These are phyloP conservation scores for Elsinoe necatrix DNA, from an alignment of 2,329 filamentous ascomycete species.

Conservation along the genomic window DNA sequence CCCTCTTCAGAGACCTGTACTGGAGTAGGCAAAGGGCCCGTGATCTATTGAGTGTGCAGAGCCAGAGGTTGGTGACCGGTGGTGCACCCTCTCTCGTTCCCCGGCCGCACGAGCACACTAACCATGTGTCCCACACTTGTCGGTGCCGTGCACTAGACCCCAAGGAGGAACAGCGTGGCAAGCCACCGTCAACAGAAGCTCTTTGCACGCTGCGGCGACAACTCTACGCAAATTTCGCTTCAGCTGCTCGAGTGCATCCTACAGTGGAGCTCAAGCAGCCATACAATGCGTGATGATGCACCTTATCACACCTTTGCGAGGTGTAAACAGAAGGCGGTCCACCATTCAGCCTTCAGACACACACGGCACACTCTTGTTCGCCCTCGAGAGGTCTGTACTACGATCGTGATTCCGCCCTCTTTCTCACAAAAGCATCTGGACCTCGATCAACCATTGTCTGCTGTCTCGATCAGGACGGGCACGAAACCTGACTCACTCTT, in stretches of 20 bases:
- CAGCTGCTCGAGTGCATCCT: slow-evolving; percentile 13
- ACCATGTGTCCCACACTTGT: neutral
- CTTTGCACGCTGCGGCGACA: neutral
- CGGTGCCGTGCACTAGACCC: neutral
- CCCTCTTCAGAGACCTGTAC: neutral
- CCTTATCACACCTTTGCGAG: neutral
- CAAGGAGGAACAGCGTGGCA: neutral
- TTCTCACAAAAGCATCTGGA: neutral
- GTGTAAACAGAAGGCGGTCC: neutral
- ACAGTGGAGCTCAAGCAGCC: slow-evolving; percentile 2
- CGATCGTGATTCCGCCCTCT: neutral
- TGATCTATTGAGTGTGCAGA: slow-evolving; percentile 10
- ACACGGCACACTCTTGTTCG: neutral
- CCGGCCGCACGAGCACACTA: slow-evolving; percentile 4
- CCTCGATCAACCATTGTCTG: neutral
- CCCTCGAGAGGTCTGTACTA: neutral
- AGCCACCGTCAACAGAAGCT: neutral
- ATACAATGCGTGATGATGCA: neutral
- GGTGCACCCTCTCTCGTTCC: slow-evolving; percentile 8
- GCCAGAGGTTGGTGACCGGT: neutral
- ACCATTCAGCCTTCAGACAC: neutral
- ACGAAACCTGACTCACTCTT: neutral
- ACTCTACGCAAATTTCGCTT: slow-evolving; percentile 12
- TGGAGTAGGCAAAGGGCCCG: slow-evolving; percentile 7
- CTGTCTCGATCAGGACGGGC: neutral